Conservation (phyloP, 768 basidiomycete species). For the Boletus reticuloceps region DNA sequence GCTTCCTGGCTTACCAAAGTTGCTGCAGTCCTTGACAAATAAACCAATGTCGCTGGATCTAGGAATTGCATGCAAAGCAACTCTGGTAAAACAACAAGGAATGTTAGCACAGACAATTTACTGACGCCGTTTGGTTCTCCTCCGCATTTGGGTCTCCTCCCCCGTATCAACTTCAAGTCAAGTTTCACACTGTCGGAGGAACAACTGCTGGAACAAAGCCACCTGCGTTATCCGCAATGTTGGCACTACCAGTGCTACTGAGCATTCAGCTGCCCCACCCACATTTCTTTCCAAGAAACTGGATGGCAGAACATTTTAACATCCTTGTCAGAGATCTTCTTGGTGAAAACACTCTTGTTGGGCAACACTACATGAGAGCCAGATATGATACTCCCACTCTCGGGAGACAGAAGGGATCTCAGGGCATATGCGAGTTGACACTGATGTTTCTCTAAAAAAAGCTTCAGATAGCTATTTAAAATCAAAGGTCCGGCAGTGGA, state of each 20-base stretch:
- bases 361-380: slow-evolving; percentile 25
- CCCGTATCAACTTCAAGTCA: no score
- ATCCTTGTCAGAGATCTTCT: neutral
- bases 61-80: no score
- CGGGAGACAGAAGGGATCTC: slow-evolving; percentile 13
- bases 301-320: slow-evolving; percentile 25
- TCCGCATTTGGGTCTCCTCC: no score
- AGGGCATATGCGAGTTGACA: slow-evolving; percentile 21
- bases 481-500: slow-evolving; percentile 19
- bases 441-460: slow-evolving; percentile 29
- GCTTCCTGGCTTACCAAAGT: no score
- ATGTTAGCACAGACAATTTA: no score
- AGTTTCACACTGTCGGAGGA: no score
- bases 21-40: no score
- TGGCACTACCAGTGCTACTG: neutral
- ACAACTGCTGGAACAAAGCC: no score
- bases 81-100: no score
- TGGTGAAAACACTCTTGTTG: slow-evolving; percentile 5
- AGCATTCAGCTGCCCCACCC: slow-evolving; percentile 11
- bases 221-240: no score
- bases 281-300: slow-evolving; percentile 28
- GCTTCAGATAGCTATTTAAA: slow-evolving; percentile 1
- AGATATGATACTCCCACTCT: slow-evolving; percentile 19
- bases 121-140: no score
- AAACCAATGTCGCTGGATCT: no score